Base-by-base conservation (phyloP, 2,329 filamentous ascomycete species). In the Beauveria sp. region DNA sequence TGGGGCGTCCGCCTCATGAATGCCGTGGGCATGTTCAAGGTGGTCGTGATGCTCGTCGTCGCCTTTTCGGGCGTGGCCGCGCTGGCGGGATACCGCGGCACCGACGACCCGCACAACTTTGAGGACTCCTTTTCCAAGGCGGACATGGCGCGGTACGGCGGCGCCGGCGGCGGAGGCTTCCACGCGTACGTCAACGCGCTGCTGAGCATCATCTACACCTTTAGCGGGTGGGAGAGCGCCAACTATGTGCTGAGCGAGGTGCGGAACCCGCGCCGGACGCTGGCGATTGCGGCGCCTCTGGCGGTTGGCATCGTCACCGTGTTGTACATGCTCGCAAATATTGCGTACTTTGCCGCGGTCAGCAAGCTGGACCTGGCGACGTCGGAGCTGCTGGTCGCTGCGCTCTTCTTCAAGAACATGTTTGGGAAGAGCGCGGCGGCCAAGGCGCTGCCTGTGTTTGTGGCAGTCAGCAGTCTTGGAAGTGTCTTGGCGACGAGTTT, bases 341-440 rank as follows among this genome's bases (percentile, higher is more conserved):
- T 88, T 1, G 84, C 85, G 1, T 88, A 87, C 72, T 87, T 87
- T 63, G 81, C 85, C 0, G 85, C 84, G 0, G 83, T 86, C 14
- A 78, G 82, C 2, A 86, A 85, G 65, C 70, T 76, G 1, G 81
- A 86, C 2, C 73, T 88, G 5, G 81, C 81, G 7, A 78, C 74
- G 4, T 83, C 82, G 0, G 83, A 85, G 55, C 79, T 84, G 20
- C 83, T 85, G 2, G 83, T 87, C 0, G 85, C 85, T 0, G 81
- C 80, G 0, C 70, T 83, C 7, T 87, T 88, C 70, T 86, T 87
- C 73, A 75, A 75, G 53, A 86, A 85, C 30, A 77, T 87, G 4
- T 88, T 86, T 65, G 85, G 85, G 2, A 73, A 81, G 64, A 77
- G 75, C 30, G 83, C 83, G 0, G 83, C 78, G 1, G 75, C 73